Percentiles rank a stretch among this genome's conserved stretches.
Conservation (phyloP, 2,329 filamentous ascomycete genomes). For the Pyrenochaeta sp. region DNA sequence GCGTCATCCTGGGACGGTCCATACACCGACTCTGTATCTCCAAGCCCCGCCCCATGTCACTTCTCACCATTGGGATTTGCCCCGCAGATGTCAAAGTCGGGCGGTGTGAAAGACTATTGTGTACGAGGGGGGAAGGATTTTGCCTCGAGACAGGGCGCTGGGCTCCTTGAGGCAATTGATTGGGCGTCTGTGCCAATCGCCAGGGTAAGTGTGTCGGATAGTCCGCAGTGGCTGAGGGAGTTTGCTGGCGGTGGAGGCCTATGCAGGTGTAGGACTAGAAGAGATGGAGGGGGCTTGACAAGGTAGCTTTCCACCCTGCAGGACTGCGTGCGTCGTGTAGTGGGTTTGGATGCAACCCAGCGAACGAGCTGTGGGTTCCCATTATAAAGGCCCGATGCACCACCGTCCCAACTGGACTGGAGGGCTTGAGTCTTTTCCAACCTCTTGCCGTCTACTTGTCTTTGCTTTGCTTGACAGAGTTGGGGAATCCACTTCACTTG, state of each 20-base stretch:
- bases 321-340: slow-evolving; percentile 1
- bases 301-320: neutral
- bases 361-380: neutral
- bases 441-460: neutral
- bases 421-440: neutral
- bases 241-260: slow-evolving; percentile 1
- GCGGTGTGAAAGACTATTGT: neutral
- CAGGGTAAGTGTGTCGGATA: neutral
- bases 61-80: neutral
- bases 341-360: slow-evolving; percentile 6
- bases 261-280: slow-evolving; percentile 9
- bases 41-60: too few relatives aligned
- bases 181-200: neutral
- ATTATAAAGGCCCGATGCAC: slow-evolving; percentile 7
- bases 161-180: slow-evolving; percentile 6
- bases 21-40: too few relatives aligned
- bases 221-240: neutral
- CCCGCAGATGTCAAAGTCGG: neutral
- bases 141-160: neutral
- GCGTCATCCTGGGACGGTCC: too few relatives aligned
- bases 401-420: neutral
- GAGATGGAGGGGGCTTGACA: neutral
- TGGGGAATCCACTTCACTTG: too few relatives aligned
- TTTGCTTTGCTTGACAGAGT: too few relatives aligned
- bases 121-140: neutral